Base-by-base conservation (phyloP, 1,139 yeast genomes). In the Diutina mesorugosa region DNA sequence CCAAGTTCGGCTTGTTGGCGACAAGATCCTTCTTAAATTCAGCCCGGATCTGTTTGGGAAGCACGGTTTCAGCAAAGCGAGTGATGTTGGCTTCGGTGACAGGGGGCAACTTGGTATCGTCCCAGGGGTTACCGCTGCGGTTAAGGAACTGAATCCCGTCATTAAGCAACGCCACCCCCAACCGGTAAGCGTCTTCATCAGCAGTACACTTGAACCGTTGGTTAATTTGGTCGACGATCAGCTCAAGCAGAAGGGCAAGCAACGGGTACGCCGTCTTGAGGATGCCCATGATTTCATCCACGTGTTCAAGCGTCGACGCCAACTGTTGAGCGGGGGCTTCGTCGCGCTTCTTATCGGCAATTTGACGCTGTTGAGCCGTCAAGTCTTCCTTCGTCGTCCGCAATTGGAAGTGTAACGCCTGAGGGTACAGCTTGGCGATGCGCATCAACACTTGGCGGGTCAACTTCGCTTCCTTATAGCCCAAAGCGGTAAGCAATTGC, bases 351-450 rank as follows among this genome's bases (percentile, higher is more conserved):
- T 56, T 55, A 12, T 45, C 57, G 2, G 58, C 60, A 10, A 85
- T 85, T 66, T 89, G 96, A 58, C 95, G 79, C 67, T 90, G 96
- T 57, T 90, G 81, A 8, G 90, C 90, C 3, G 91, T 85, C 69
- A 86, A 89, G 65, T 95, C 99, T 67, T 93, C 99, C 66, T 87
- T 87, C 0, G 98, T 89, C 0, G 99, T 95, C 61, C 99, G 78
- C 65, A 95, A 78, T 66, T 91, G 97, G 83, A 90, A 93, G 66
- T 93, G 98, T 59, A 95, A 77, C 0, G 99, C 97, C 71, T 95
- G 99, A 2, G 99, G 99, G 70, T 88, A 95, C 56, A 90, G 85
- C 73, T 93, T 93, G 0, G 99, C 99, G 66, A 95, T 93, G 64
- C 95, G 80, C 55, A 90, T 86, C 67, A 95, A 78, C 55, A 95